These are phyloP conservation scores for Gastrodia elata DNA, from an alignment of 106 monocot species.

Conservation along the genomic window DNA sequence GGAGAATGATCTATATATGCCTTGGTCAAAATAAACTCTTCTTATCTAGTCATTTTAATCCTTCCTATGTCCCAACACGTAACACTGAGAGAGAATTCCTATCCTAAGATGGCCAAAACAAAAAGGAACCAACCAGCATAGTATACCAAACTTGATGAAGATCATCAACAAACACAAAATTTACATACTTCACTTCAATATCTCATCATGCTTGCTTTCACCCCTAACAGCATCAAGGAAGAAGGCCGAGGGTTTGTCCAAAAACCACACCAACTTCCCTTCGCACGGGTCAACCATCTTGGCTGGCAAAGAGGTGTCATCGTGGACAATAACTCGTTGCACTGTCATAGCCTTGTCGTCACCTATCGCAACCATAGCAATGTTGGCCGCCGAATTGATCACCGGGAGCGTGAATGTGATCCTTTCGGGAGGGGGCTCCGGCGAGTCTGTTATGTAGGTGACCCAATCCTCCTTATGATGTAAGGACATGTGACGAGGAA, in stretches of 20 bases:
- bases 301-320: slow-evolving; percentile 28
- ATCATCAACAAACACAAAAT: not conserved
- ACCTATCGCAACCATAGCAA: slow-evolving; percentile 44
- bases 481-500: slow-evolving; percentile 39
- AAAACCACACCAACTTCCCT: slow-evolving; percentile 66
- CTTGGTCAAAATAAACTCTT: no score
- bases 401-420: slow-evolving; percentile 80
- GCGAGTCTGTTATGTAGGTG: slow-evolving; percentile 59
- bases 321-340: slow-evolving; percentile 11
- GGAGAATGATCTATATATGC: not conserved
- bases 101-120: not conserved
- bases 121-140: not conserved
- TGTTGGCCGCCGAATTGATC: slow-evolving; percentile 67
- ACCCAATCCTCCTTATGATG: slow-evolving; percentile 54
- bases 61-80: not conserved
- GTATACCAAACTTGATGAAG: not conserved
- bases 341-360: slow-evolving; percentile 43
- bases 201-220: not conserved
- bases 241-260: slow-evolving; percentile 18
- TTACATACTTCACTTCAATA: not conserved
- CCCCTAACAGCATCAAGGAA: not conserved
- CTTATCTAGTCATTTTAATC: not conserved
- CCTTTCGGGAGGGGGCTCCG: slow-evolving; percentile 55
- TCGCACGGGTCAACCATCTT: slow-evolving; percentile 36
- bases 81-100: not conserved